Evolutionary conservation across 2,329 filamentous ascomycete genomes (phyloP), one percentile per base, ranked within the genome.

Genomic region (Fusarium chaquense): DNA sequence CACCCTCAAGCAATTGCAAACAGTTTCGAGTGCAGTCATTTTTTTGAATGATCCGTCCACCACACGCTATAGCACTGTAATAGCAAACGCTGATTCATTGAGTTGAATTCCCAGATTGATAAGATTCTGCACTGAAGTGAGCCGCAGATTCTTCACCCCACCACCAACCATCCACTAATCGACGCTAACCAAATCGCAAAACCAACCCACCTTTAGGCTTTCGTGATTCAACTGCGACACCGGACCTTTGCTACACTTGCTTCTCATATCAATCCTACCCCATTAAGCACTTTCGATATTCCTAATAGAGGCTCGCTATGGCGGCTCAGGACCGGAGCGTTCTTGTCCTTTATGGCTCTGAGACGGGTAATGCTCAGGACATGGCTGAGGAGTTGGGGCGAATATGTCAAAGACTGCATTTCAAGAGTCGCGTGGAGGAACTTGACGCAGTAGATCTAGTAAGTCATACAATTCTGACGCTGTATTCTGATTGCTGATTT

Each of bases 361-460:
- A 99, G 83, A 98, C 94, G 24, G 96, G 96, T 59, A 98, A 96
- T 76, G 91, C 93, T 57, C 93, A 97, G 80, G 95, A 98, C 80
- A 88, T 95, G 68, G 95, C 96, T 22, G 90, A 93, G 75, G 93
- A 98, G 78, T 83, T 98, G 66, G 93, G 91, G 40, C 85, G 90
- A 41, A 80, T 93, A 69, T 87, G 89, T 36, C 90, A 95, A 80
- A 87, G 95, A 33, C 82, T 98, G 61, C 93, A 90, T 74, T 98
- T 98, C 79, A 80, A 86, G 67, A 92, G 91, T 24, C 85, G 87
- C 53, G 89, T 97, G 26, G 87, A 89, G 59, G 93, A 94, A 78
- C 87, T 98, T 80, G 89, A 98, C 76, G 85, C 85, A 58, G 85
- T 93, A 73, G 88, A 91, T 69, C 83, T 94, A 79, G 93, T 97